phyloP scores from a whole-genome alignment of 345 rosid species.

The Eucalyptus viminalis region DNA sequence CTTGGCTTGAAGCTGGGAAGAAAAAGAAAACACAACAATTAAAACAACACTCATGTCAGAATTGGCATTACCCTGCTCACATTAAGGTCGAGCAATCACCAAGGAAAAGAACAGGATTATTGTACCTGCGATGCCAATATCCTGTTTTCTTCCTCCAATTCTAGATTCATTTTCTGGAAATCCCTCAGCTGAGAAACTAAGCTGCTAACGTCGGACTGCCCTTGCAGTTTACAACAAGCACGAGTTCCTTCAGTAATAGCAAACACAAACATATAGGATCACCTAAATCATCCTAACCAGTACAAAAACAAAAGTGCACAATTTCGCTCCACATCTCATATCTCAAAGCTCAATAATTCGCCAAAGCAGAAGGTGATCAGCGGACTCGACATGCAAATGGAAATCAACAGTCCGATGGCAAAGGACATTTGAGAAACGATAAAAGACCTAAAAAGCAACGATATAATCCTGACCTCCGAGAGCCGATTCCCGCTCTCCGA shows the following conservation, averaged over 20 bases:
- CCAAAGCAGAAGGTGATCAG: neutral
- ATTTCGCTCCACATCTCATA: neutral
- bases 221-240: neutral
- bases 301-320: neutral
- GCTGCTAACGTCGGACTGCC: conserved; percentile 82
- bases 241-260: neutral
- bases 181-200: conserved; percentile 79
- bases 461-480: conserved; percentile 42
- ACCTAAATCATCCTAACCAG: neutral
- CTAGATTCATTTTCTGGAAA: conserved; percentile 54
- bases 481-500: conserved; percentile 78
- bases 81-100: neutral
- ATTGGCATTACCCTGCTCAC: neutral
- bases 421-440: neutral
- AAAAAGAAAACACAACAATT: neutral
- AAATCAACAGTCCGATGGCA: neutral
- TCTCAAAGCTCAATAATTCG: neutral
- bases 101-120: neutral
- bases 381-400: neutral
- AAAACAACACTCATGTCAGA: neutral
- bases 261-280: neutral
- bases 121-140: conserved; percentile 8
- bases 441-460: neutral
- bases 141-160: conserved; percentile 60
- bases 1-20: conserved; percentile 50